Evolutionary conservation across 179 eudicot genomes (phyloP), one percentile per base, ranked within the genome.

Genomic region (Spergularia azorica): DNA sequence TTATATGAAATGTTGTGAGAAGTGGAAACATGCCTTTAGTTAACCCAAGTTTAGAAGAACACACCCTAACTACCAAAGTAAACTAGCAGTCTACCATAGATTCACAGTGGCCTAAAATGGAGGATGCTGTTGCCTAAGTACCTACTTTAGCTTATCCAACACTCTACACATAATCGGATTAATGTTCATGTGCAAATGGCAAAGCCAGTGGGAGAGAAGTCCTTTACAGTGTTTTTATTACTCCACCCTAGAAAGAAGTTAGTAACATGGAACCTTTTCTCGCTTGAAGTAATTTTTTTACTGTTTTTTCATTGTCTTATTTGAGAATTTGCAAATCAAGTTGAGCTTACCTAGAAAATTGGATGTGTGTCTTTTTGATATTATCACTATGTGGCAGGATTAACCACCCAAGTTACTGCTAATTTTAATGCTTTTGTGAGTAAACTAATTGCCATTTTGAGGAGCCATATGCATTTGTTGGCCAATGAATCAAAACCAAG

Each of bases 211-310:
- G 81, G 59, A 11, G 36, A 64, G 16, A 41, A 12, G 21, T 17
- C 57, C 71, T 71, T 77, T 78, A 63, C 63, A 63, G 71, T 71
- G 51, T 78, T 63, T 20, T 71, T 36, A 54, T 46, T 46, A 61
- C 78, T 67, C 17, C 16, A 67, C 52, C 81, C 77, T 64, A 72
- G 59, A 56, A 78, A 78, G 66, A 66, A 72, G 72, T 71, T 58
- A 63, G 61, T 43, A 73, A 18, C 39, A 36, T 46, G 50, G 17
- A 4, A 10, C 1, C 55, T n/a, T n/a, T 59, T 70, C 62, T 71
- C 46, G 52, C 80, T 71, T 77, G n/a, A 39, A 58, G 6, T 63
- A 78, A 26, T 64, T 66, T 66, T 66, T 46, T 65, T 13, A 20
- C 11, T 20, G 3, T 9, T 67, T 65, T 16, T 73, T 59, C 14